phyloP scores from a whole-genome alignment of 148 eudicot species.

The Oxyria digyna region DNA sequence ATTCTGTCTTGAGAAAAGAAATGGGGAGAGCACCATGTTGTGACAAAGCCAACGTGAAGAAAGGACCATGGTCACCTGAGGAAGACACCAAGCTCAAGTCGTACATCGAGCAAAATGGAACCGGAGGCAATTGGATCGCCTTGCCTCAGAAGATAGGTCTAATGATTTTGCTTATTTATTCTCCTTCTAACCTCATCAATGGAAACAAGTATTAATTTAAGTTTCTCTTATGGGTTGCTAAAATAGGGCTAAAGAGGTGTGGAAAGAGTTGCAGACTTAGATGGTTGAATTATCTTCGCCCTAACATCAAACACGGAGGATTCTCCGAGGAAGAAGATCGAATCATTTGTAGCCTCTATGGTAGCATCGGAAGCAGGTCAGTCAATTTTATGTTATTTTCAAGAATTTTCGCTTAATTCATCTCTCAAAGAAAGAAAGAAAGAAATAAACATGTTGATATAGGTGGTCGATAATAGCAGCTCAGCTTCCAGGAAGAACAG shows the following conservation, averaged over 20 bases:
- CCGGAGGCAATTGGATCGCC: constrained; percentile 11
- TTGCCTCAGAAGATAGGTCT: constrained; percentile 9
- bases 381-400: background rate
- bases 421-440: too few relatives aligned
- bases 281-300: constrained; percentile 7
- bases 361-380: constrained; percentile 10
- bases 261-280: constrained; percentile 10
- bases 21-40: constrained; percentile 10
- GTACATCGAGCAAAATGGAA: constrained; percentile 5
- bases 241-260: constrained; percentile 7
- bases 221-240: background rate
- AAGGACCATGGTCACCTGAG: constrained; percentile 11
- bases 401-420: background rate
- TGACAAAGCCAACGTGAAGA: constrained; percentile 11
- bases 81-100: constrained; percentile 10
- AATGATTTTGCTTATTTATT: background rate
- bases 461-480: constrained; percentile 12
- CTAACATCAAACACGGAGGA: constrained; percentile 7
- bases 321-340: constrained; percentile 8
- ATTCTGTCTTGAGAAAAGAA: background rate
- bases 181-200: background rate
- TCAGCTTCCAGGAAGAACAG: constrained; percentile 2
- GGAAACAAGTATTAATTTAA: background rate
- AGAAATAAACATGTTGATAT: background rate
- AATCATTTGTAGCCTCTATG: constrained; percentile 10